Conservation (phyloP, 2,329 filamentous ascomycete species). For the Nemania serpens region DNA sequence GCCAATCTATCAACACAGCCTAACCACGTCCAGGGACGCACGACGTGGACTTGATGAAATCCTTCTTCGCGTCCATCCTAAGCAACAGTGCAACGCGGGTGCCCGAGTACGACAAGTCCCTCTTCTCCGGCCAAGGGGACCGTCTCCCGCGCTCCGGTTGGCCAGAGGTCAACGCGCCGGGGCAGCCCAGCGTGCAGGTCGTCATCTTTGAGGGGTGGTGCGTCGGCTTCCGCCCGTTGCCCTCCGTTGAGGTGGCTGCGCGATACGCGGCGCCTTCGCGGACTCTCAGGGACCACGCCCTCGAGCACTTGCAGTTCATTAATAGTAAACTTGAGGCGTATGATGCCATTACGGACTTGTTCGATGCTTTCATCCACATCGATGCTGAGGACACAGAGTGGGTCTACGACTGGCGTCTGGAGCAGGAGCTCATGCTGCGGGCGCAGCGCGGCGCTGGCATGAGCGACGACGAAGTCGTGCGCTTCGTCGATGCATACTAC, state of each 20-base stretch:
- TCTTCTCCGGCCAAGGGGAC: slow-evolving; percentile 76
- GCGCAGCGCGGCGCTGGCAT: slow-evolving; percentile 73
- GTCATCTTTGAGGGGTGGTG: slow-evolving; percentile 92
- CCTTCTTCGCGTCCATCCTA: slow-evolving; percentile 65
- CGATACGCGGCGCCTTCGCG: slow-evolving; percentile 56
- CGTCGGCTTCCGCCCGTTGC: slow-evolving; percentile 75
- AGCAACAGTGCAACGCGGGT: slow-evolving; percentile 58
- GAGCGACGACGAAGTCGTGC: slow-evolving; percentile 77
- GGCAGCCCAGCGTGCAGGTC: slow-evolving; percentile 59
- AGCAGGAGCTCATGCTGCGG: slow-evolving; percentile 78
- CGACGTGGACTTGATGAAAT: slow-evolving; percentile 67
- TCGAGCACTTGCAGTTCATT: slow-evolving; percentile 56
- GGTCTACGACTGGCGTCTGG: slow-evolving; percentile 82
- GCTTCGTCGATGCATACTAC: slow-evolving; percentile 73
- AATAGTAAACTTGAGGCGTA: slow-evolving; percentile 55
- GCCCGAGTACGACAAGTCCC: slow-evolving; percentile 84
- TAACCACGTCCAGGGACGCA: slow-evolving; percentile 60
- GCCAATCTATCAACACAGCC: neutral
- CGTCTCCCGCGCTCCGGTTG: slow-evolving; percentile 67
- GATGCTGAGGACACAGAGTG: slow-evolving; percentile 73
- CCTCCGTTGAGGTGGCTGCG: slow-evolving; percentile 55
- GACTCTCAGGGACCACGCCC: slow-evolving; percentile 53
- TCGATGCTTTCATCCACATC: slow-evolving; percentile 62
- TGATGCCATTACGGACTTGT: slow-evolving; percentile 53
- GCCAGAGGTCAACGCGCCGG: slow-evolving; percentile 59